Base-by-base conservation (phyloP, 2,329 filamentous ascomycete genomes). In the Colletotrichum graminicola region DNA sequence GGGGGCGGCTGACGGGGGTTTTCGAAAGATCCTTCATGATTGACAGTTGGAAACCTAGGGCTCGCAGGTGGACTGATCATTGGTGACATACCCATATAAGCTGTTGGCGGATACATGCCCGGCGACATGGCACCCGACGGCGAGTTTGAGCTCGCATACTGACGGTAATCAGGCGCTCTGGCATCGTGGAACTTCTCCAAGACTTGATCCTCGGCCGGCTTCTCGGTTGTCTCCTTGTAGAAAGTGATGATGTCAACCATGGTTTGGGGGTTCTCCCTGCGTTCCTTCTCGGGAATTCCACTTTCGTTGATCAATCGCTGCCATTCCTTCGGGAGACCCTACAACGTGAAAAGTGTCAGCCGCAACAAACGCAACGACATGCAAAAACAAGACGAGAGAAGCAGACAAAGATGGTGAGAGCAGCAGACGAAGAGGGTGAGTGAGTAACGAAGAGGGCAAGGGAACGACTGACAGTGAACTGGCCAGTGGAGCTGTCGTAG, bases 251-350 rank as follows among this genome's bases (percentile, higher is more conserved):
- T 96, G 80, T 98, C 93, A 79, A 97, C 92, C 83, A 98, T 94
- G 71, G 95, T 95, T 81, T 98, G 94, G 3, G 96, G 96, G 78
- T 98, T 94, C 82, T 97, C 93, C 80, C 95, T 93, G 81, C 97
- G 93, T 80, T 98, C 96, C 83, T 96, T 95, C 83, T 97, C 94
- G 36, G 95, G 93, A 77, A 99, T 98, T 74, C 96, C 96, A 81
- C 94, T 97, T 82, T 97, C 95, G 83, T 95, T 94, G 78, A 99
- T 90, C 79, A 98, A 89, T 73, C 94, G 92, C 83, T 98, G 95
- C 96, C 96, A 99, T 88, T 98, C 96, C 82, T 96, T 97, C 23
- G 96, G 96, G 36, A 99, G 88, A 74, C 96, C 96, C 94, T 96
- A 78, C 72, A 49, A 34, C 14, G 51, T 65, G 21, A 56, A 64